These are phyloP conservation scores for Dioscorea alata DNA, from an alignment of 106 monocot genomes.

Conservation along the genomic window DNA sequence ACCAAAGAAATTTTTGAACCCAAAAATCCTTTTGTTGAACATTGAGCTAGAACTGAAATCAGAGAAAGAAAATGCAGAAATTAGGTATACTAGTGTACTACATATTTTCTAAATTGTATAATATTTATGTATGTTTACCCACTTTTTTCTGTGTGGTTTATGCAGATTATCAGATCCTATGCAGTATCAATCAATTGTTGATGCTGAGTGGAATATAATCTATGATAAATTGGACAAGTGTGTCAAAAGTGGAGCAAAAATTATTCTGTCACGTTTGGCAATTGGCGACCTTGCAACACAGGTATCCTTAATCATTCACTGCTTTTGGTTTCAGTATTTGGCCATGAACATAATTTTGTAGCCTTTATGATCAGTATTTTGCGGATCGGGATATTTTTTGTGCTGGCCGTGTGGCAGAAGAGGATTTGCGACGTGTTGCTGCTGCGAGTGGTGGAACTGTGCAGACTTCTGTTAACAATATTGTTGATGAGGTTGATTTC, in stretches of 20 bases:
- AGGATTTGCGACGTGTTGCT: constrained; percentile 88
- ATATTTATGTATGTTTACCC: neutral
- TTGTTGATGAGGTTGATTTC: constrained; percentile 75
- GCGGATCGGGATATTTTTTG: constrained; percentile 98
- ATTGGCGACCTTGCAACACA: constrained; percentile 99
- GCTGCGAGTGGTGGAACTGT: constrained; percentile 97
- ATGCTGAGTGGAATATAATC: constrained; percentile 99
- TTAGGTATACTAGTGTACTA: constrained; percentile 42
- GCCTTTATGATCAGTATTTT: constrained; percentile 67
- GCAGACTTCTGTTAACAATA: constrained; percentile 94
- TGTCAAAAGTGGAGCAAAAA: constrained; percentile 86
- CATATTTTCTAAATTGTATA: neutral
- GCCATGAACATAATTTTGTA: neutral
- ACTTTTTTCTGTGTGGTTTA: neutral
- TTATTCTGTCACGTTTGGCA: constrained; percentile 90
- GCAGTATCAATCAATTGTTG: constrained; percentile 98
- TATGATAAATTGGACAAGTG: constrained; percentile 99
- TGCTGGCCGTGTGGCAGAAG: constrained; percentile 97
- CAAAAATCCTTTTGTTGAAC: constrained; percentile 90
- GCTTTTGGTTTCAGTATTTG: neutral
- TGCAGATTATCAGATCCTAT: constrained; percentile 82
- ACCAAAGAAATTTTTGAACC: constrained; percentile 93
- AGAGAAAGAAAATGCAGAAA: constrained; percentile 99
- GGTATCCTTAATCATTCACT: constrained; percentile 21
- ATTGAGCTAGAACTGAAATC: constrained; percentile 97